These are phyloP conservation scores for Periconia macrospinosa DNA, from an alignment of 2,329 filamentous ascomycete genomes.

Conservation along the genomic window DNA sequence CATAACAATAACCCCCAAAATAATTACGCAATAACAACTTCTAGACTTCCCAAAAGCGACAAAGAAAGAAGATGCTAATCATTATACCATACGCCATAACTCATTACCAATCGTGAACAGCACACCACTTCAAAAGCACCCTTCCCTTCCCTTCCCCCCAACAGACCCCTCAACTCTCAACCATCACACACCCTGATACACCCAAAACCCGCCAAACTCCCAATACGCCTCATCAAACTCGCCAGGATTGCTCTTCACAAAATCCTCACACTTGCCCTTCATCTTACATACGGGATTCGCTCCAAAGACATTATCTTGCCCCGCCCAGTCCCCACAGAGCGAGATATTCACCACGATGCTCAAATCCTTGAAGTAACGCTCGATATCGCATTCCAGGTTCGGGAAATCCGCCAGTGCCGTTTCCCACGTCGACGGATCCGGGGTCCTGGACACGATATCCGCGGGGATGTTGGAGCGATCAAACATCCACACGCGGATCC, in stretches of 20 bases:
- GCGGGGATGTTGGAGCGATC: constrained; percentile 14
- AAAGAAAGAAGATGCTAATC: too few relatives aligned
- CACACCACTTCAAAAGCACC: neutral
- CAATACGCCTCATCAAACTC: constrained; percentile 29
- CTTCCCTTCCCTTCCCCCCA: constrained; percentile 3
- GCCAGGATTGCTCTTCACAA: constrained; percentile 16
- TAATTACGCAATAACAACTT: neutral
- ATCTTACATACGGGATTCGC: constrained; percentile 46
- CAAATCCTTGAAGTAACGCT: constrained; percentile 22
- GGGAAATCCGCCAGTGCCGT: constrained; percentile 34
- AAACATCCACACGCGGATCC: constrained; percentile 47
- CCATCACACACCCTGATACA: constrained; percentile 9
- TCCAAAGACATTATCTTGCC: constrained; percentile 40
- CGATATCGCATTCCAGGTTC: constrained; percentile 50
- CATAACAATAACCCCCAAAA: too few relatives aligned
- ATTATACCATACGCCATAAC: too few relatives aligned
- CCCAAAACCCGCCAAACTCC: constrained; percentile 31
- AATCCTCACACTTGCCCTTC: constrained; percentile 31
- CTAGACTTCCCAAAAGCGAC: too few relatives aligned
- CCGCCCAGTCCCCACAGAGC: constrained; percentile 58
- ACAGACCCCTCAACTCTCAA: neutral
- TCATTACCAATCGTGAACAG: neutral
- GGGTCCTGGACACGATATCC: constrained; percentile 11
- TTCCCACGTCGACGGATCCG: constrained; percentile 22
- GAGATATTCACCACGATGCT: constrained; percentile 49